Base-by-base conservation (phyloP, 2,329 filamentous ascomycete species). In the Blastomyces parvus region DNA sequence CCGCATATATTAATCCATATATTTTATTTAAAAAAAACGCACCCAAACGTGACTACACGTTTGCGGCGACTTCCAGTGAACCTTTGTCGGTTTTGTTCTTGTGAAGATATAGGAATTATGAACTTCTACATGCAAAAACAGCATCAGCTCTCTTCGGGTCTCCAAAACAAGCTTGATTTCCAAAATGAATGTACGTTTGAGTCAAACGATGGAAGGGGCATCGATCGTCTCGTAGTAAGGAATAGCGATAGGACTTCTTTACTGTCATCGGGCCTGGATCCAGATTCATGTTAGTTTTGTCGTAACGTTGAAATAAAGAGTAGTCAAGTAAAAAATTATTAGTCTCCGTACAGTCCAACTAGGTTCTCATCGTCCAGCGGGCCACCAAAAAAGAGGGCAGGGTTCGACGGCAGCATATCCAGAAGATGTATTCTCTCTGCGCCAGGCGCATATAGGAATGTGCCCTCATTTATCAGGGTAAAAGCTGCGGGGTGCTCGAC, bases 401-500 rank as follows among this genome's bases (percentile, higher is more conserved):
- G 86, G 0, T 73, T 66, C 0, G 72, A 69, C 1, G 74, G 68
- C 1, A 89, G 73, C 0, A 84, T 78, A 6, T 77, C 71, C 27
- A 81, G 75, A 59, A 89, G 50, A 82, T 79, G 46, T 74, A 77
- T 27, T 75, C 64, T 86, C 63, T 79, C 77, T 0, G 76, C 78
- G 60, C 88, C 86, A 0, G 88, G 79, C 0, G 84, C 86, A 66
- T 83, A 89, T 1, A 88, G 76, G 1, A 90, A 70, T 0, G 83
- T 81, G 0, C 74, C 68, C 0, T 70, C 58, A 19, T 80, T 77
- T 11, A 89, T 77, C 6, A 79, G 67, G 0, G 78, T 71, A 67
- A 84, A 86, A 0, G 80, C 86, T 0, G 63, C 69, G 0, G 87
- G 87, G 1, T 82, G 76, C 0, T 74, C 58, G 40, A 81, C 67